Evolutionary conservation across 2,329 filamentous ascomycete species (phyloP).

Genomic region (Penicillium sp.): DNA sequence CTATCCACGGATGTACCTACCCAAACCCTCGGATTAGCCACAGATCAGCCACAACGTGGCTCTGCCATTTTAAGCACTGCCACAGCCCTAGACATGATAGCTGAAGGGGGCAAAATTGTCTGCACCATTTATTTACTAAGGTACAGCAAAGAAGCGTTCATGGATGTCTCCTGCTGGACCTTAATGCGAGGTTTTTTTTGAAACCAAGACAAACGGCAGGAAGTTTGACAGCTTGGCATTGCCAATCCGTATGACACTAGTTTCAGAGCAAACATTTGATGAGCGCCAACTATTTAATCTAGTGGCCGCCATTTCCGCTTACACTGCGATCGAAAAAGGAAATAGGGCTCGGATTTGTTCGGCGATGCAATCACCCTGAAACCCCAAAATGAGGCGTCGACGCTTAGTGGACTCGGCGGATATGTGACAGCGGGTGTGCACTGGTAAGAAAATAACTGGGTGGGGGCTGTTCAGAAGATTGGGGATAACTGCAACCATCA

Average conservation of each 20-base stretch:
- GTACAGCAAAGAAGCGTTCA: background rate
- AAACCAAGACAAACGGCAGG: background rate
- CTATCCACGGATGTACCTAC: no score
- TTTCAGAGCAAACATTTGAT: conserved; percentile 7
- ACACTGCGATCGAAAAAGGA: conserved; percentile 2
- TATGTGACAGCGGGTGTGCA: conserved; percentile 23
- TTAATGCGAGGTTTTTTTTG: no score
- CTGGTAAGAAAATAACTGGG: conserved; percentile 7
- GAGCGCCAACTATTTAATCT: conserved; percentile 5
- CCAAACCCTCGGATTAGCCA: conserved; percentile 5
- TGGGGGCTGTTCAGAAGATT: conserved; percentile 6
- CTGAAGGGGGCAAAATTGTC: background rate
- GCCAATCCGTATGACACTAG: background rate
- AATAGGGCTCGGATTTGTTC: conserved; percentile 19
- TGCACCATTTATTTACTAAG: background rate
- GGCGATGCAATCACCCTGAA: conserved; percentile 25
- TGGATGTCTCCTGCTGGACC: background rate
- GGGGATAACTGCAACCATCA: background rate
- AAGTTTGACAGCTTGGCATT: conserved; percentile 9
- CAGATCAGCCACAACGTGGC: conserved; percentile 20
- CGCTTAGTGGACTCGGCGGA: conserved; percentile 5
- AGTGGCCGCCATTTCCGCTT: conserved; percentile 13
- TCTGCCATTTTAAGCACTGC: conserved; percentile 12
- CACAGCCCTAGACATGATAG: conserved; percentile 3
- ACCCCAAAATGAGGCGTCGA: conserved; percentile 14